Evolutionary conservation across 2,329 filamentous ascomycete species (phyloP).

Genomic region (Alternaria atra): DNA sequence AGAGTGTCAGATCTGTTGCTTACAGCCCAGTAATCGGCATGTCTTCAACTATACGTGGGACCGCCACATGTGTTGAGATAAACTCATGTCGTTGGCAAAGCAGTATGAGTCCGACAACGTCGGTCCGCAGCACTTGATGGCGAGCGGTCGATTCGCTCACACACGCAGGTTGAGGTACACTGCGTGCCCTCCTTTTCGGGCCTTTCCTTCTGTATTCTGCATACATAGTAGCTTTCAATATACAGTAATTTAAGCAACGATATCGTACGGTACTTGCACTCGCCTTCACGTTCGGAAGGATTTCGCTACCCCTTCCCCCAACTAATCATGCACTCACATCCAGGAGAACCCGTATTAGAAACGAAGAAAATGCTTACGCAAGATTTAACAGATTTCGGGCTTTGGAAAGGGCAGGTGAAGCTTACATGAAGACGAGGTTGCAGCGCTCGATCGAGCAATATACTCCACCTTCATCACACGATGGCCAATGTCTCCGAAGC

Average conservation of each 20-base stretch:
- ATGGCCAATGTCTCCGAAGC: not conserved
- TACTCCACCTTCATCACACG: not conserved
- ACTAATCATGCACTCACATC: not conserved
- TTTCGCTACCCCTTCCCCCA: not conserved
- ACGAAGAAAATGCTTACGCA: not conserved
- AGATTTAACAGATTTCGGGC: no score
- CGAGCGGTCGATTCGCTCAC: not conserved
- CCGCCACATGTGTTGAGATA: no score
- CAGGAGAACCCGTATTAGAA: rapidly evolving
- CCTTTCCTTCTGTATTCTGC: not conserved
- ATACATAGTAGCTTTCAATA: not conserved
- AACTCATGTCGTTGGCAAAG: not conserved
- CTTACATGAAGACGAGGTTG: not conserved
- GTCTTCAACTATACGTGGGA: no score
- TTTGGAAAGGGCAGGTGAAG: not conserved
- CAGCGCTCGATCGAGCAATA: not conserved
- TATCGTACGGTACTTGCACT: not conserved
- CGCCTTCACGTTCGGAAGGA: no score
- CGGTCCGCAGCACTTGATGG: not conserved
- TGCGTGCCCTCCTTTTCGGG: not conserved
- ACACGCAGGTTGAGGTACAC: not conserved
- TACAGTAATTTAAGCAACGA: not conserved
- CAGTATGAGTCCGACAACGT: not conserved
- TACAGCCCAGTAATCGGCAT: no score
- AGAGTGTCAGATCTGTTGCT: not conserved